Evolutionary conservation across 495 filamentous ascomycete species (phyloP).

Genomic region (Apiosordaria backusii): DNA sequence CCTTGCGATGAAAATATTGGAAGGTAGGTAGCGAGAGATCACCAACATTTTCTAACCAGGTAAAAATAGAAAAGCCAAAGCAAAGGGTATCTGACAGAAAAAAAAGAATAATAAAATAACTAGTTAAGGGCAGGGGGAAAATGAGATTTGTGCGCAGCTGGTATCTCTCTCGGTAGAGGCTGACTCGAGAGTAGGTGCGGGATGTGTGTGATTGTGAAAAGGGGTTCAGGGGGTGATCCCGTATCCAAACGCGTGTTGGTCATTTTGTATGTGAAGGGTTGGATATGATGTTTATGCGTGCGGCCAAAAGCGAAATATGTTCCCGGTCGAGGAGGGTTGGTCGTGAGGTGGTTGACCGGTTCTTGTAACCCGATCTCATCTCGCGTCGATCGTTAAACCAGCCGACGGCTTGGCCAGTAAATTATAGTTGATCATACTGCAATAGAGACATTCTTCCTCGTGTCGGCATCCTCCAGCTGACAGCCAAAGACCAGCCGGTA

Average conservation of each 20-base stretch:
- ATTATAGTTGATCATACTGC: constrained; percentile 27
- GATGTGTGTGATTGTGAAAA: neutral
- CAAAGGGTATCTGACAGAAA: neutral
- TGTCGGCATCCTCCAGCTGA: constrained; percentile 67
- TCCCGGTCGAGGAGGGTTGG: neutral
- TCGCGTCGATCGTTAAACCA: neutral
- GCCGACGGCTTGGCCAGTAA: neutral
- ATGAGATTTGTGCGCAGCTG: neutral
- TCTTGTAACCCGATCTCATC: neutral
- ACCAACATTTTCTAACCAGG: neutral
- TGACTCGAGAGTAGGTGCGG: neutral
- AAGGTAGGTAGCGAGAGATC: neutral
- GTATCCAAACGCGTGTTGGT: no score
- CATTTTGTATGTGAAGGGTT: neutral
- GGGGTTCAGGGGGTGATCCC: neutral
- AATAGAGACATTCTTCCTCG: constrained; percentile 50
- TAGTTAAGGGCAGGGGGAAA: neutral
- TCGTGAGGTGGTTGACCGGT: neutral
- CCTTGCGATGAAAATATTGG: neutral
- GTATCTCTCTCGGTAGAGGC: neutral
- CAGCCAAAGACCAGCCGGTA: constrained; percentile 84
- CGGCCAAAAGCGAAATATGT: neutral
- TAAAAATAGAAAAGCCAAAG: neutral
- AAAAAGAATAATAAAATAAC: neutral
- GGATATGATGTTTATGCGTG: neutral